Evolutionary conservation across 805 yeast genomes (phyloP).

Genomic region (Barnettozyma sucrosica): DNA sequence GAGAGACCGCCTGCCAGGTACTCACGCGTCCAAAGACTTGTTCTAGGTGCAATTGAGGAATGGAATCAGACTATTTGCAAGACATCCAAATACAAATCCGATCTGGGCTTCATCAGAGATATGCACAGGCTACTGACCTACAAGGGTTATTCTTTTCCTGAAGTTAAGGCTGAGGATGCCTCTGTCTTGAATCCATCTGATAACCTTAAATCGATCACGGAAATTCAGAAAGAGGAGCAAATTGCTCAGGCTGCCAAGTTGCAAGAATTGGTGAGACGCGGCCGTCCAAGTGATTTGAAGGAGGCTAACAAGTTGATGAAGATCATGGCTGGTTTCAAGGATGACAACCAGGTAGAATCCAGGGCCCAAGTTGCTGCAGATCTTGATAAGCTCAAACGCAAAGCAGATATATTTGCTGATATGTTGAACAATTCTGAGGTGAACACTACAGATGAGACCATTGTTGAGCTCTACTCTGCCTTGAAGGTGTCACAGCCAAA

Average conservation of each 20-base stretch:
- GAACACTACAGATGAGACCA: constrained; percentile 54
- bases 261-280: constrained; percentile 92
- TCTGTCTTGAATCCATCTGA: constrained; percentile 91
- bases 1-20: constrained; percentile 88
- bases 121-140: constrained; percentile 88
- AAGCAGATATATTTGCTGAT: constrained; percentile 81
- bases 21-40: constrained; percentile 74
- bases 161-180: constrained; percentile 81
- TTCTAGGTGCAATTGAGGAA: constrained; percentile 88
- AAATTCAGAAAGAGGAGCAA: constrained; percentile 86
- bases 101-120: constrained; percentile 85
- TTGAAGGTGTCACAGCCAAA: constrained; percentile 84
- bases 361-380: constrained; percentile 79
- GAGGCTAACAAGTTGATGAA: constrained; percentile 98
- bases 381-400: constrained; percentile 73
- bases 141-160: constrained; percentile 93
- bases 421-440: constrained; percentile 58
- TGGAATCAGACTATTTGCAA: constrained; percentile 95
- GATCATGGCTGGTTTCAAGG: constrained; percentile 95
- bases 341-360: constrained; percentile 60
- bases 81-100: constrained; percentile 85
- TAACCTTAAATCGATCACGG: constrained; percentile 79
- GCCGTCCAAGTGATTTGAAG: constrained; percentile 88
- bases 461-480: constrained; percentile 69
- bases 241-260: constrained; percentile 90